phyloP scores from a whole-genome alignment of 345 rosid genomes.

The Chamaenerion angustifolium region DNA sequence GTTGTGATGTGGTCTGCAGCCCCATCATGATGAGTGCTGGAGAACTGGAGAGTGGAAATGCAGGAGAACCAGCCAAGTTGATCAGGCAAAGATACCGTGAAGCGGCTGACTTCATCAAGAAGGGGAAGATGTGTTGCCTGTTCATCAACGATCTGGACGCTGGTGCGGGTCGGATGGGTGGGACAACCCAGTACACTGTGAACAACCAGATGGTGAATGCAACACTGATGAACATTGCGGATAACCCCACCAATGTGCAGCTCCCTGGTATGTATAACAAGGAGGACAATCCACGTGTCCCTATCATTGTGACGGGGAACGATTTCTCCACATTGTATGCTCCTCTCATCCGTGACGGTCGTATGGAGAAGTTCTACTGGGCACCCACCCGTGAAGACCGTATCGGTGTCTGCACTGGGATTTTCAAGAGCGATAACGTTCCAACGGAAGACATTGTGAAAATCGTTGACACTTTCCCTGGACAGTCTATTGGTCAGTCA shows the following conservation, averaged over 20 bases:
- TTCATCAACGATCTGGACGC: conserved; percentile 20
- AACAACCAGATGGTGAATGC: conserved; percentile 22
- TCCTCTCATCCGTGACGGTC: conserved; percentile 20
- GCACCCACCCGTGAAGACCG: conserved; percentile 19
- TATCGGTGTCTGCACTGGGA: conserved; percentile 17
- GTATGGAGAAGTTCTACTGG: conserved; percentile 22
- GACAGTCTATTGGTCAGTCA: conserved; percentile 14
- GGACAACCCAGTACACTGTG: conserved; percentile 16
- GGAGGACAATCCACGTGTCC: conserved; percentile 17
- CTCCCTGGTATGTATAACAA: conserved; percentile 19
- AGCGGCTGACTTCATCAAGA: conserved; percentile 18
- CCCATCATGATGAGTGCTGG: conserved; percentile 22
- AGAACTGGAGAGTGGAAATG: conserved; percentile 19
- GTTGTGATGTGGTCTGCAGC: conserved; percentile 5
- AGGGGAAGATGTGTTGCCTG: conserved; percentile 18
- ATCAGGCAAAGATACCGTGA: conserved; percentile 18
- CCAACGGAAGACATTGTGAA: conserved; percentile 9
- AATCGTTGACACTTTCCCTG: conserved; percentile 14
- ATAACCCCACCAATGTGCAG: conserved; percentile 18
- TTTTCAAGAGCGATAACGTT: conserved; percentile 14
- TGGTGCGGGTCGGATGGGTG: conserved; percentile 14
- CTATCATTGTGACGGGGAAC: conserved; percentile 17
- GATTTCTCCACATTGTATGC: conserved; percentile 18
- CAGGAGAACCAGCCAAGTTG: conserved; percentile 19
- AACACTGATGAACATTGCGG: conserved; percentile 20